Evolutionary conservation across 345 rosid species (phyloP).

Genomic region (Salix koriyanagi): DNA sequence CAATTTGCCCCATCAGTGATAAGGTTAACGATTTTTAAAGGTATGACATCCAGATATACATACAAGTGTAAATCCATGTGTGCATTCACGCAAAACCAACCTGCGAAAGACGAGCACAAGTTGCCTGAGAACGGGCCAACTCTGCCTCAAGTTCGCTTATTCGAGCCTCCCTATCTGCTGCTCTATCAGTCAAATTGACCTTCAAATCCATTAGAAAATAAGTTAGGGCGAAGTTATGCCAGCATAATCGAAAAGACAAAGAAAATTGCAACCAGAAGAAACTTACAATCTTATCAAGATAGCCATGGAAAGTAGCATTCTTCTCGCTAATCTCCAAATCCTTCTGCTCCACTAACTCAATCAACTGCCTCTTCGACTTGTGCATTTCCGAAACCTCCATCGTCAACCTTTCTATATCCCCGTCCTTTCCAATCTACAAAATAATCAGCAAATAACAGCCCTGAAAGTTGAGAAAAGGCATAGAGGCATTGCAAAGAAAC

Average conservation of each 20-base stretch:
- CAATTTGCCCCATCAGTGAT: too few species aligned
- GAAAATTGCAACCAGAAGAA: background rate
- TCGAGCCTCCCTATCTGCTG: slow-evolving; percentile 66
- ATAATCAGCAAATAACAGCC: background rate
- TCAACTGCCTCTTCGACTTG: slow-evolving; percentile 81
- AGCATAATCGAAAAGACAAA: background rate
- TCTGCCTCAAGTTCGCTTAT: slow-evolving; percentile 61
- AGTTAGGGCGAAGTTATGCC: background rate
- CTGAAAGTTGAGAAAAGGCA: background rate
- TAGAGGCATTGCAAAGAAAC: background rate
- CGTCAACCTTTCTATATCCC: slow-evolving; percentile 68
- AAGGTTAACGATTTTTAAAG: too few species aligned
- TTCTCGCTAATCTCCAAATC: slow-evolving; percentile 77
- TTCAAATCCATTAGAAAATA: slow-evolving; percentile 23
- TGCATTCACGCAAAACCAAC: slow-evolving; percentile 18
- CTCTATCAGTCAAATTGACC: slow-evolving; percentile 63
- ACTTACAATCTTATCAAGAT: slow-evolving; percentile 79
- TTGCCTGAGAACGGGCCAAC: slow-evolving; percentile 56
- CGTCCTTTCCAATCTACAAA: slow-evolving; percentile 76
- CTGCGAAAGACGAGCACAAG: slow-evolving; percentile 72
- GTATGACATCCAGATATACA: background rate
- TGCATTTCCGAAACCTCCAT: slow-evolving; percentile 66
- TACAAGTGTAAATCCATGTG: background rate
- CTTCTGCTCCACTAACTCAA: slow-evolving; percentile 77
- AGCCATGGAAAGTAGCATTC: slow-evolving; percentile 59